Conservation (phyloP, 805 yeast species). For the Saturnispora gosingensis region DNA sequence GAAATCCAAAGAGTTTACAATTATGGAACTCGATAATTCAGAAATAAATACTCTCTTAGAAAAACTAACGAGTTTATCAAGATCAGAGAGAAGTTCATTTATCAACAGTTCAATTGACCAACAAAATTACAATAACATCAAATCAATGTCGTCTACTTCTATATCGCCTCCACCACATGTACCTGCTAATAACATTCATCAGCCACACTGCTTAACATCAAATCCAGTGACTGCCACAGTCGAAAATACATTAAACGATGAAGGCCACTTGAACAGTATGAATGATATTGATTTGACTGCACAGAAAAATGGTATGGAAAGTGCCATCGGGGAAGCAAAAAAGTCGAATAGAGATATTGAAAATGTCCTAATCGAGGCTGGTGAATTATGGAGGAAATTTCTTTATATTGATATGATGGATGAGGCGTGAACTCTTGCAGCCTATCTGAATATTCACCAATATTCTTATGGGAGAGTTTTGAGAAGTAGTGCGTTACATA, state of each 20-base stretch:
- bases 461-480: too few relatives aligned
- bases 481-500: background rate
- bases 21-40: conserved; percentile 81
- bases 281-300: background rate
- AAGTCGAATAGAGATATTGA: conserved; percentile 48
- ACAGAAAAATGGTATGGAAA: conserved; percentile 5
- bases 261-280: background rate
- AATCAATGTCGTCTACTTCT: background rate
- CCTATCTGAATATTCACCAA: background rate
- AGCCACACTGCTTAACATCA: background rate
- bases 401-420: conserved; percentile 53
- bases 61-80: conserved; percentile 39
- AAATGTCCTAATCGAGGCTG: conserved; percentile 65
- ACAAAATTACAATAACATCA: background rate
- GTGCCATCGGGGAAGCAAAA: conserved; percentile 10
- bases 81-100: conserved; percentile 16
- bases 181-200: background rate
- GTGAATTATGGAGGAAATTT: conserved; percentile 85
- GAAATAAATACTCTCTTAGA: conserved; percentile 76
- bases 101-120: conserved; percentile 14
- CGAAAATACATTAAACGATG: conserved; percentile 4
- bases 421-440: conserved; percentile 10
- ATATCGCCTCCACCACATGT: background rate
- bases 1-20: conserved; percentile 67
- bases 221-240: background rate